Conservation (phyloP, 169 alveolate genomes). For the Eimeria necatrix region DNA sequence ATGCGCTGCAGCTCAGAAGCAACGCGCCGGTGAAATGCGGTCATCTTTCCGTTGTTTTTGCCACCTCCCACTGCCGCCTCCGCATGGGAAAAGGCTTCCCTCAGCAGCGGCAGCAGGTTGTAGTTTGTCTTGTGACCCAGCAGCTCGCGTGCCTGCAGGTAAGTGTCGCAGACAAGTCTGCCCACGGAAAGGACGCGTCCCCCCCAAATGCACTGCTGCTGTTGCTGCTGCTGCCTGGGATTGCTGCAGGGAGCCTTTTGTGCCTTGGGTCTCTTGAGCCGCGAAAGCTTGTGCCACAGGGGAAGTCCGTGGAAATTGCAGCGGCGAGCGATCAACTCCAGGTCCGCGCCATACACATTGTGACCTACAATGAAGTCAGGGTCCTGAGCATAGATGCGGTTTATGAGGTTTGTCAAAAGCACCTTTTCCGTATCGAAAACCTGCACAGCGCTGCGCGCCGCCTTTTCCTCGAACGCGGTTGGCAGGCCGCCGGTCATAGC, state of each 20-base stretch:
- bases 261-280: constrained; percentile 64
- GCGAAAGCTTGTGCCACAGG: constrained; percentile 73
- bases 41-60: not conserved
- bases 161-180: constrained; percentile 86
- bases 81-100: constrained; percentile 41
- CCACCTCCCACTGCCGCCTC: constrained; percentile 19
- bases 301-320: constrained; percentile 59
- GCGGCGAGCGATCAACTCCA: constrained; percentile 71
- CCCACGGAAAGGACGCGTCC: constrained; percentile 83
- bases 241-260: constrained; percentile 7
- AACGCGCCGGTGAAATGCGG: not conserved
- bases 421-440: constrained; percentile 58
- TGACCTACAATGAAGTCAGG: constrained; percentile 82
- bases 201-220: constrained; percentile 55
- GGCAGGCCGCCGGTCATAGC: constrained; percentile 31
- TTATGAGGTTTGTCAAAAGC: constrained; percentile 35
- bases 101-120: constrained; percentile 80
- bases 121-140: constrained; percentile 81
- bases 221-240: not conserved
- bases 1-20: constrained; percentile 30
- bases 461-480: not conserved
- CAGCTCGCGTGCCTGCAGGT: constrained; percentile 84
- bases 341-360: constrained; percentile 58
- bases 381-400: constrained; percentile 61
- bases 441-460: not conserved